Base-by-base conservation (phyloP, 257 asterid genomes). In the Nicotiana tabacum region DNA sequence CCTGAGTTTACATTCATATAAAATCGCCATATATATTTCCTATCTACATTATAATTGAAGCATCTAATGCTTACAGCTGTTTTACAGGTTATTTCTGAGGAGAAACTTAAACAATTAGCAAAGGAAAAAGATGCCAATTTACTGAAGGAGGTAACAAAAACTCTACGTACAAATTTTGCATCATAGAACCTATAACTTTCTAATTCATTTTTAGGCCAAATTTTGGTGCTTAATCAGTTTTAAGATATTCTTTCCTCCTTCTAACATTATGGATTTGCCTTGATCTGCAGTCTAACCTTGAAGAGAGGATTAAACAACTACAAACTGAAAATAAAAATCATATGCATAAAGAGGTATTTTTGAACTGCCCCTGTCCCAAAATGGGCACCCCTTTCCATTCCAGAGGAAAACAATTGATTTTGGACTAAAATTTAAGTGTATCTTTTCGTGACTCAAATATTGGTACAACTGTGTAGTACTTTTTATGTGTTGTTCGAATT, bases 41-140 rank as follows among this genome's bases (percentile, higher is more conserved):
- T 82, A 15, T 64, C 55, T 27, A 58, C 53, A 53, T 43, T 62
- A 17, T 70, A 58, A 78, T 64, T 53, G 35, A 80, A 56, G 16
- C 69, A 82, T 27, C 30, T 86, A 53, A 78, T 56, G 76, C 39
- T 76, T 35, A n/a, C 13, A 70, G 85, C 83, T 80, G 81, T 65
- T 77, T 78, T 82, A 85, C 90, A 90, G 95, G 86, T 84, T 77
- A 66, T 67, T 82, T 89, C 87, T 68, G 90, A 89, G 80, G 96
- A 86, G 61, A 90, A 83, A 57, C 81, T 90, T 83, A 88, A 86
- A 72, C 88, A 88, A 58, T 84, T 91, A 77, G 85, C 82, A 65
- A 82, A 77, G 78, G 96, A 92, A 86, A 89, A 87, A 18, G 91
- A 85, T 82, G 90, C 69, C 72, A 81, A 18, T 82, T 81, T 89